Base-by-base conservation (phyloP, 352 stramenopile genomes). In the Phytophthora gonapodyides region DNA sequence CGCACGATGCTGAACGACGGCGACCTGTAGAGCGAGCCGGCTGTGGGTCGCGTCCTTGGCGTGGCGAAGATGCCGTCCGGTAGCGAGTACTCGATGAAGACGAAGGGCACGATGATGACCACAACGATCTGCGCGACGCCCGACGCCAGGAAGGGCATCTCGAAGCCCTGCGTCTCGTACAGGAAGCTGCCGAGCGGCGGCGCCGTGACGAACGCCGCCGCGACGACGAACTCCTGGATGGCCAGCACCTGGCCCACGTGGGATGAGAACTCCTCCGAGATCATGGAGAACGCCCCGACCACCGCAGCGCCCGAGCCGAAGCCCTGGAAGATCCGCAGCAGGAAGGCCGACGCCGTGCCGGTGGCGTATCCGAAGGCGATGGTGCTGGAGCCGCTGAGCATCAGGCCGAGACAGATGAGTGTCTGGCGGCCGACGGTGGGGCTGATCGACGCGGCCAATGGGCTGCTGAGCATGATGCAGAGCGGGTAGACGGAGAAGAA, bases 81-180 rank as follows among this genome's bases (percentile, higher is more conserved):
- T 3, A 91, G 76, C 36, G 74, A 76, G 61, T 91, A 91, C 54
- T 91, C 82, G 57, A 91, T 84, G 58, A 91, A 91, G 43, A 89
- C 54, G 46, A 87, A 84, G 8, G 82, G 82, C 3, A 89, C 64
- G 27, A 87, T 31, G 69, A 91, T 82, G 46, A 91, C 76, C 9
- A 82, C 66, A 27, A 78, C 41, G 21, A 91, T 67, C 61, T 91
- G 82, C 16, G 78, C 73, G 10, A 85, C 69, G 3, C 82, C 82
- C 9, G 78, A 85, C 7, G 57, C 64, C 5, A 91, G 45, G 57
- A 91, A 91, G 8, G 82, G 82, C 50, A 88, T 68, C 44, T 78
- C 59, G 36, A 80, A 82, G 16, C 82, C 82, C 38, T 76, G 66
- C 19, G 65, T 74, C 42, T 86, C 69, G 63, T 76, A 89, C 12